Base-by-base conservation (phyloP, 352 stramenopile genomes). In the Hyaloperonospora brassicae region DNA sequence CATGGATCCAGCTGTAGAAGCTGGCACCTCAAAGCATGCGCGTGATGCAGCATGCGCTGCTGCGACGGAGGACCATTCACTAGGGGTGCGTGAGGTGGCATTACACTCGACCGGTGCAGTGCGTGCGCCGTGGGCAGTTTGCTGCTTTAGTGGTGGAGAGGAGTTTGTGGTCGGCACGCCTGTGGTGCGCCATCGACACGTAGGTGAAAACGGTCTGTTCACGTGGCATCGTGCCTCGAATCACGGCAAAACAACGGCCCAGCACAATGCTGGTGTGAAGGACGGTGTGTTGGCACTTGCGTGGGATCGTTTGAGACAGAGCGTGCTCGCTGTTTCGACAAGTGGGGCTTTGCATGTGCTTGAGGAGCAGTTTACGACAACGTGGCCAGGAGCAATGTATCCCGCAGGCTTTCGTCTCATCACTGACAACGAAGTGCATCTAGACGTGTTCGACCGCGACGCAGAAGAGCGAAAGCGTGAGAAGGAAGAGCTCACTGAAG, bases 321-420 rank as follows among this genome's bases (percentile, higher is more conserved):
- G 65, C 9, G 67, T 91, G 12, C 42, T 88, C 6, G 75, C 73
- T 2, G 73, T 88, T 7, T 93, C 83, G 17, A 81, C 77, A 1
- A 76, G 66, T 22, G 83, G 80, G 1, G 62, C 75, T 11, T 59
- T 93, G n/a, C 70, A 86, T 40, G 74, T 87, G 24, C 49, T 90
- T 4, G 83, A 91, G 47, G 74, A 89, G 39, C 46, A 76, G n/a
- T 91, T 89, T 57, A 76, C 61, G 17, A 89, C 78, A 9, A 74
- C 70, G 17, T 93, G 78, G 78, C 78, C 78, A 10, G 80, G 82
- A 1, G 73, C 85, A 7, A 95, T 95, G 85, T 95, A 93, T 49
- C 83, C 84, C 10, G 64, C 75, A 6, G 79, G 81, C 0, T 95
- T 92, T 47, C 80, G 74, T 14, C 50, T 95, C 2, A 70, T 95